phyloP scores from a whole-genome alignment of 2,329 filamentous ascomycete species.

The Penicillium sp. region DNA sequence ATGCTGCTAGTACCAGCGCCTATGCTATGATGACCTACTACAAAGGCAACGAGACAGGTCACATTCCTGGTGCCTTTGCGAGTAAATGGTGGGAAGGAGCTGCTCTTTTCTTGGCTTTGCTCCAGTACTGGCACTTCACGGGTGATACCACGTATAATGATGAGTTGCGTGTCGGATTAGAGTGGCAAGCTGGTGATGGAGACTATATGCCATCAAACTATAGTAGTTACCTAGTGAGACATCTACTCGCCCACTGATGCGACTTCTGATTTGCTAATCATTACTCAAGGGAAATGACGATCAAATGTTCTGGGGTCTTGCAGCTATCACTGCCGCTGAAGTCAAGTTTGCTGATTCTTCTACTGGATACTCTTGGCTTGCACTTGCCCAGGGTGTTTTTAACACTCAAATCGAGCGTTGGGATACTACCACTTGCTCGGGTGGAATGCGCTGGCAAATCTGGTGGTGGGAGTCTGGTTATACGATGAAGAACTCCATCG shows the following conservation, averaged over 20 bases:
- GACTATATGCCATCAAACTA: conserved; percentile 71
- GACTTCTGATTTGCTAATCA: not conserved
- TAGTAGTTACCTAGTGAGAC: conserved; percentile 19
- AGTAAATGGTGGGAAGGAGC: conserved; percentile 66
- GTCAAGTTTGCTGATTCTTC: conserved; percentile 17
- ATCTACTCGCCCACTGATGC: not conserved
- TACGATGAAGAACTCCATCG: conserved; percentile 54
- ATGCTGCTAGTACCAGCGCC: conserved; percentile 41
- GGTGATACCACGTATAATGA: conserved; percentile 69
- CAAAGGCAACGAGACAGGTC: conserved; percentile 45
- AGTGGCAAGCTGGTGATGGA: conserved; percentile 68
- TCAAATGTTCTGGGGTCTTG: conserved; percentile 6
- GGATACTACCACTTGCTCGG: conserved; percentile 64
- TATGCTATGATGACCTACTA: conserved; percentile 51
- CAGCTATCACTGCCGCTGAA: conserved; percentile 4
- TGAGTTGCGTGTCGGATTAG: conserved; percentile 64
- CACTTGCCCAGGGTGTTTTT: conserved; percentile 72
- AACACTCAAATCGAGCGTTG: conserved; percentile 70
- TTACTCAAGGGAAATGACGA: conserved; percentile 5
- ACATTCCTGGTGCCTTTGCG: conserved; percentile 48
- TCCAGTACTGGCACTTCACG: conserved; percentile 83
- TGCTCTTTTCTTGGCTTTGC: conserved; percentile 63
- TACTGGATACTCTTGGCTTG: conserved; percentile 56
- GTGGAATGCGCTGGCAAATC: conserved; percentile 81
- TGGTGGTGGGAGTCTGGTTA: conserved; percentile 56